These are phyloP conservation scores for Lentinula raphanica DNA, from an alignment of 768 basidiomycete species.

Conservation along the genomic window DNA sequence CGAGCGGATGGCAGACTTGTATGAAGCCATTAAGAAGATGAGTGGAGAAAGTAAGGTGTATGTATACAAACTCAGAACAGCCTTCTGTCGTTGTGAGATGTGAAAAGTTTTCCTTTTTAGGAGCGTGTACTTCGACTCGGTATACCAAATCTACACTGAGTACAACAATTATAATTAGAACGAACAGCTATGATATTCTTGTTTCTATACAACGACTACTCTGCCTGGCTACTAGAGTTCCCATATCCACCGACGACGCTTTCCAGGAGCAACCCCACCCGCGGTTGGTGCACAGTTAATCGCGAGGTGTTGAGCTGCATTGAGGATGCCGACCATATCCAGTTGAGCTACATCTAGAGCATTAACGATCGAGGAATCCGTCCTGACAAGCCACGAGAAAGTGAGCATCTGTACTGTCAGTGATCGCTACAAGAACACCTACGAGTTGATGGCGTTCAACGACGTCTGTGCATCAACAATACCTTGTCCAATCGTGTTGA, in stretches of 20 bases:
- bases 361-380: not conserved
- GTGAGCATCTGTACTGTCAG: too few species aligned
- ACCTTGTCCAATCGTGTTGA: not conserved
- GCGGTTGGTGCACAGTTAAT: not conserved
- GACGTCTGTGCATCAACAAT: not conserved
- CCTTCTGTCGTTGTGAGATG: not conserved
- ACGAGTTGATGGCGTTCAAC: slow-evolving; percentile 1
- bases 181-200: not conserved
- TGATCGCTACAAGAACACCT: not conserved
- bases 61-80: not conserved
- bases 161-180: not conserved
- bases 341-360: not conserved
- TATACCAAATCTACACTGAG: too few species aligned
- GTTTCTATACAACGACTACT: not conserved
- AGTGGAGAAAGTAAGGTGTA: not conserved
- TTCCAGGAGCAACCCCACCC: slow-evolving; percentile 1
- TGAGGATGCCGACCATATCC: not conserved
- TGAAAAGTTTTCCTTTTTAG: not conserved
- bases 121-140: not conserved
- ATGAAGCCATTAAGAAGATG: slow-evolving; percentile 38
- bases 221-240: not conserved
- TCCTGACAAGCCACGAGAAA: not conserved
- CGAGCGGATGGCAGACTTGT: slow-evolving; percentile 44
- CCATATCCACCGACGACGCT: not conserved
- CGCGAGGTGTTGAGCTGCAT: not conserved